These are phyloP conservation scores for Clavulina sp. DNA, from an alignment of 768 basidiomycete genomes.

Conservation along the genomic window DNA sequence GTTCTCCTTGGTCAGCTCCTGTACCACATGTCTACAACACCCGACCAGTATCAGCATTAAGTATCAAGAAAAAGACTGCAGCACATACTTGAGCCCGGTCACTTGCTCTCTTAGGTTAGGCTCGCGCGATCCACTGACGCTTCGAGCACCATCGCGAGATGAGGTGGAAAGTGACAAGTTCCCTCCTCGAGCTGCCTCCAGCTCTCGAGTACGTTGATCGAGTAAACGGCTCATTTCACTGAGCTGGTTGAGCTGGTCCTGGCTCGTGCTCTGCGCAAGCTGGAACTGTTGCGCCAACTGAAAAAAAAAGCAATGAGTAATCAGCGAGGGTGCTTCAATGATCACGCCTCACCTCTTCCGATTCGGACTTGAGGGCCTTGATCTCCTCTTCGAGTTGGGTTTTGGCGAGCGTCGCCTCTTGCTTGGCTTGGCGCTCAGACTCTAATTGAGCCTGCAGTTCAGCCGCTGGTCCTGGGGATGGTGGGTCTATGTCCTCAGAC, in stretches of 20 bases:
- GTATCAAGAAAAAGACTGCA: conserved; percentile 4
- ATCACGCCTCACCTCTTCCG: neutral
- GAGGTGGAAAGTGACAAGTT: too few relatives aligned
- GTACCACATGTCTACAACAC: conserved; percentile 54
- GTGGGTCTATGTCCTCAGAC: neutral
- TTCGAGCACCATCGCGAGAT: neutral
- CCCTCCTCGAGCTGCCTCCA: neutral
- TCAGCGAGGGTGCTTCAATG: neutral
- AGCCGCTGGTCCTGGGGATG: neutral
- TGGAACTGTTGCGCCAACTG: neutral
- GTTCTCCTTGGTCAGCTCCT: conserved; percentile 76
- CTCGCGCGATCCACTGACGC: too few relatives aligned
- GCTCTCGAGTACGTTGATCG: neutral
- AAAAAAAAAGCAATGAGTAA: neutral
- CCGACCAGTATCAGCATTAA: neutral
- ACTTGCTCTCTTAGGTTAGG: conserved; percentile 44
- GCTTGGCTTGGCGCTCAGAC: neutral
- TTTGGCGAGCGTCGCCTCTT: neutral
- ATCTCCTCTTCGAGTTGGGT: neutral
- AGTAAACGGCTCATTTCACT: neutral
- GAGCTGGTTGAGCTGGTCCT: neutral
- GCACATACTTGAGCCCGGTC: conserved; percentile 58
- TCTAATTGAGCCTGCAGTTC: neutral
- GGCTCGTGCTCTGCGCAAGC: neutral
- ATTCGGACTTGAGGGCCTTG: neutral